Evolutionary conservation across 305 asterid genomes (phyloP).

Genomic region (Plantago coronopus): DNA sequence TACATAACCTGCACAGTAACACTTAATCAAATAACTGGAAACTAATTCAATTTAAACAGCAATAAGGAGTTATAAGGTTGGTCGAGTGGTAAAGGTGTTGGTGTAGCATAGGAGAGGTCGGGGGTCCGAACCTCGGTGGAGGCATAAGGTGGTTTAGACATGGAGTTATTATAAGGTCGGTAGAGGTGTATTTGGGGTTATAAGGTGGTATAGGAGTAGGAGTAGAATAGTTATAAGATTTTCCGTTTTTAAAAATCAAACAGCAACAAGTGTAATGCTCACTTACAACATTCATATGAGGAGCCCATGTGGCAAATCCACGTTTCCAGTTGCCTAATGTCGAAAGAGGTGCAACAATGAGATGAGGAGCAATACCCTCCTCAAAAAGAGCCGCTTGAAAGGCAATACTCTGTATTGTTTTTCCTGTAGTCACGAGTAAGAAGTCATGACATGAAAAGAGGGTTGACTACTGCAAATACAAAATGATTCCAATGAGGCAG

Average conservation of each 20-base stretch:
- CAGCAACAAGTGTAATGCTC: constrained; percentile 19
- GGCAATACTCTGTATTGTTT: constrained; percentile 97
- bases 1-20: constrained; percentile 79
- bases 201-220: too few species aligned
- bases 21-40: constrained; percentile 27
- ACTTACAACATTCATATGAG: constrained; percentile 98
- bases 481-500: not conserved
- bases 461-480: constrained; percentile 11
- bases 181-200: too few species aligned
- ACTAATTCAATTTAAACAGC: constrained; percentile 18
- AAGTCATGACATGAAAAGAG: too few species aligned
- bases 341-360: constrained; percentile 96
- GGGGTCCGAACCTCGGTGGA: too few species aligned
- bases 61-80: too few species aligned
- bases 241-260: too few species aligned
- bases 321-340: constrained; percentile 99
- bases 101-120: too few species aligned
- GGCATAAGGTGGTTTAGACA: too few species aligned
- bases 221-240: too few species aligned
- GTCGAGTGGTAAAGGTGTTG: too few species aligned
- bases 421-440: constrained; percentile 53
- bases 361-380: constrained; percentile 75
- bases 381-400: constrained; percentile 84
- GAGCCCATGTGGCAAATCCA: constrained; percentile 99
- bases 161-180: too few species aligned